These are phyloP conservation scores for Phytopythium oedochilum DNA, from an alignment of 352 stramenopile species.

Conservation along the genomic window DNA sequence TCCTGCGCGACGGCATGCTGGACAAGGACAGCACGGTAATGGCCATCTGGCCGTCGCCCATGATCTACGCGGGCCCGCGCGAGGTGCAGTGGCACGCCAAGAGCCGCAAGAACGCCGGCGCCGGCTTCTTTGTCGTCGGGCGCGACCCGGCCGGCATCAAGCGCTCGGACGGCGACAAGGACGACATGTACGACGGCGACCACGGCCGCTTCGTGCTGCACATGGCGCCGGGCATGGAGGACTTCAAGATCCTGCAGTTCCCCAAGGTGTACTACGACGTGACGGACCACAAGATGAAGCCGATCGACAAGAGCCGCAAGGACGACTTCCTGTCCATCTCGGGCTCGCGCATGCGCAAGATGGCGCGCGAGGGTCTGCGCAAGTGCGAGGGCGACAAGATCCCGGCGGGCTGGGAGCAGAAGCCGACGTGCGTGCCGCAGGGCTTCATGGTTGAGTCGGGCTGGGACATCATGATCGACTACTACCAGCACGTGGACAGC, in stretches of 20 bases:
- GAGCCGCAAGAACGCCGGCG: slow-evolving; percentile 93
- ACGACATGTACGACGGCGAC: slow-evolving; percentile 96
- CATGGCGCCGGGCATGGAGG: slow-evolving; percentile 94
- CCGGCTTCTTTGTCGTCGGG: slow-evolving; percentile 97
- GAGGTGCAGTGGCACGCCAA: slow-evolving; percentile 99
- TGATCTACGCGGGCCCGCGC: slow-evolving; percentile 98
- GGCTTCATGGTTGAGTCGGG: slow-evolving; percentile 98
- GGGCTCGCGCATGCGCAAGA: slow-evolving; percentile 95
- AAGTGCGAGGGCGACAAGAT: slow-evolving; percentile 84
- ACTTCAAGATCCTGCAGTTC: slow-evolving; percentile 95
- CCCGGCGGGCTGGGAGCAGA: slow-evolving; percentile 64
- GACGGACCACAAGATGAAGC: slow-evolving; percentile 97
- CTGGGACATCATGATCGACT: slow-evolving; percentile 98
- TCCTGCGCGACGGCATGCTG: slow-evolving; percentile 91
- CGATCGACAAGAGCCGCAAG: slow-evolving; percentile 88
- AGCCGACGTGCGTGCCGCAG: slow-evolving; percentile 92
- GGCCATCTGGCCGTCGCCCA: slow-evolving; percentile 97
- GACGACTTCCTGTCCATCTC: slow-evolving; percentile 98
- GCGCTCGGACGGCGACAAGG: slow-evolving; percentile 91
- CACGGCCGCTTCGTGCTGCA: slow-evolving; percentile 97
- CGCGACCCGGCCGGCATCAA: slow-evolving; percentile 98
- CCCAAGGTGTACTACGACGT: slow-evolving; percentile 98
- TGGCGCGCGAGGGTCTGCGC: slow-evolving; percentile 93
- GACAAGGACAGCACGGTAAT: slow-evolving; percentile 97
- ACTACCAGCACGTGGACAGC: slow-evolving; percentile 96